These are phyloP conservation scores for Suillus subluteus DNA, from an alignment of 768 basidiomycete species.

Conservation along the genomic window DNA sequence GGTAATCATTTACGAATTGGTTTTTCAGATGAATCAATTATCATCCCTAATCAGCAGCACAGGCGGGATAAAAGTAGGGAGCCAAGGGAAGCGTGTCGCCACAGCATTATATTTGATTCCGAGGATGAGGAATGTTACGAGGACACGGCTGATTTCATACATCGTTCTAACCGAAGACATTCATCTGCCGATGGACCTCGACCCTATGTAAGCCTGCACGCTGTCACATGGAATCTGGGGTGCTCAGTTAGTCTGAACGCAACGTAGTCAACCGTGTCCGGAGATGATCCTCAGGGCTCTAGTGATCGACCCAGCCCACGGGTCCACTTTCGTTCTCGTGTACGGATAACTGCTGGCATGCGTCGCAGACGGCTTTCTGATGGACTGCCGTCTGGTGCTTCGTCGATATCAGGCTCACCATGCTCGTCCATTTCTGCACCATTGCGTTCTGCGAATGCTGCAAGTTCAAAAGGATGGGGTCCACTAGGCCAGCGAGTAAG, in stretches of 20 bases:
- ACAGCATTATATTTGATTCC: constrained; percentile 15
- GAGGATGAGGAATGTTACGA: constrained; percentile 23
- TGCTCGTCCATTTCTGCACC: constrained; percentile 87
- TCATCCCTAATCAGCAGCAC: constrained; percentile 1
- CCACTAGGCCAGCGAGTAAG: constrained; percentile 63
- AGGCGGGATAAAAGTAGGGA: background rate
- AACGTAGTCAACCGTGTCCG: background rate
- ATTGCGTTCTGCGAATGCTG: constrained; percentile 61
- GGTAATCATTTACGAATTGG: background rate
- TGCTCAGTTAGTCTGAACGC: constrained; percentile 5
- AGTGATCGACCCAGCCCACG: constrained; percentile 26
- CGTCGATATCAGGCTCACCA: constrained; percentile 61
- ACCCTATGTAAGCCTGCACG: constrained; percentile 3
- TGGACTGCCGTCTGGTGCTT: constrained; percentile 28
- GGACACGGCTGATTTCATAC: constrained; percentile 1
- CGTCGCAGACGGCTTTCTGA: constrained; percentile 43
- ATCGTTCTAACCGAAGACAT: constrained; percentile 3
- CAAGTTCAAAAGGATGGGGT: constrained; percentile 55
- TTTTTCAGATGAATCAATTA: background rate
- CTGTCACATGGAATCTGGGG: background rate
- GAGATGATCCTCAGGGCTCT: constrained; percentile 2
- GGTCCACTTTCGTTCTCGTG: constrained; percentile 74
- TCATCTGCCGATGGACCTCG: background rate
- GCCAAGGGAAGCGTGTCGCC: background rate
- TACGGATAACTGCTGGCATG: constrained; percentile 76